Conservation (phyloP, 2,329 filamentous ascomycete species). For the Xylaria sp. region DNA sequence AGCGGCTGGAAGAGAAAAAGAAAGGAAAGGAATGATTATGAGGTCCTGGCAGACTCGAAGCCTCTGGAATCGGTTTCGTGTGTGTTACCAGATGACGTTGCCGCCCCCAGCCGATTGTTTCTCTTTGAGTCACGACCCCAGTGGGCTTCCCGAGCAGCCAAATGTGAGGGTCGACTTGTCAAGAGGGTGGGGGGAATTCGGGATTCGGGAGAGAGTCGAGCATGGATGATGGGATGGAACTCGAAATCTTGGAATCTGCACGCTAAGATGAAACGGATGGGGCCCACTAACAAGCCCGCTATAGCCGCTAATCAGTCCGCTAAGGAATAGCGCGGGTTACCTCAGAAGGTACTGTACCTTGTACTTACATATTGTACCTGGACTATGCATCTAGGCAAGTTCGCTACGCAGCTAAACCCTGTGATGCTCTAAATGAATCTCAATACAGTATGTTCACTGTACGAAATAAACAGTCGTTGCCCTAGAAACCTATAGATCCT, state of each 20-base stretch:
- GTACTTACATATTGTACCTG: too few species aligned
- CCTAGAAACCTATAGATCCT: too few species aligned
- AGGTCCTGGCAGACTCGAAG: neutral
- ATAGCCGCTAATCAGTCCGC: neutral
- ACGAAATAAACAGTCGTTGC: too few species aligned
- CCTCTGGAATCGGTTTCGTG: neutral
- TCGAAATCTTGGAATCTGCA: neutral
- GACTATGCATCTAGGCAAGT: too few species aligned
- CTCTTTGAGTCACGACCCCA: neutral
- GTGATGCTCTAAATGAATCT: too few species aligned
- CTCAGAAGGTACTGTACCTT: too few species aligned
- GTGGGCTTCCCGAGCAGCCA: neutral
- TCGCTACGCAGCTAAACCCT: too few species aligned
- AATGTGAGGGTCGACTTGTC: neutral
- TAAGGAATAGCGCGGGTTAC: too few species aligned
- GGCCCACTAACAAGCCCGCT: neutral
- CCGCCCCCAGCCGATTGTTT: neutral
- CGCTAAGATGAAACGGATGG: neutral
- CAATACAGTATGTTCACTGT: too few species aligned
- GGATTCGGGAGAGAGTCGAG: neutral
- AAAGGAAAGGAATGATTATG: neutral
- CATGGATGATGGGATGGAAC: neutral
- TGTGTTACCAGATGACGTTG: neutral
- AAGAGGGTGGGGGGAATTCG: too few species aligned
- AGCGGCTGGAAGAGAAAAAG: neutral